Evolutionary conservation across 1,284 basidiomycete species (phyloP), one percentile per base, ranked within the genome.

Genomic region (Caloboletus inedulis): DNA sequence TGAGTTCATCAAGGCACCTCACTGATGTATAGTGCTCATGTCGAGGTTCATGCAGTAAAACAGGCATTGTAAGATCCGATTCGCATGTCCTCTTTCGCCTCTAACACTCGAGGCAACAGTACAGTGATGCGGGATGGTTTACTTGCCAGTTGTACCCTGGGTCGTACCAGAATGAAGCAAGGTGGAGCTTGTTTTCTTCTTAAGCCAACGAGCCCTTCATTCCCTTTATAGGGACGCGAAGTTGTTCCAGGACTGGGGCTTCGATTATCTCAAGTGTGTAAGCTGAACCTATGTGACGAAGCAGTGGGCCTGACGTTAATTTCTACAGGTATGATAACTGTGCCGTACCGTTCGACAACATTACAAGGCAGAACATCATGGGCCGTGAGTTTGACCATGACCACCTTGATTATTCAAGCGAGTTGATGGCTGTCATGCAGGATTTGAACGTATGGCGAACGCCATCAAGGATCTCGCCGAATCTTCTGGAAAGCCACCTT

Each of bases 211-310:
- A 13, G 1, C 25, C 10, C 3, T 46, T 43, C 12, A 43, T 54
- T 29, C 7, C 14, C 27, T 42, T 44, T 18, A 29, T 25, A 65
- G 78, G 52, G 80, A 82, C 62, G 69, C 70, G 18, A 73, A 75
- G 53, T 63, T 74, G 9, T 81, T 80, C 62, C 72, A 75, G 51
- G 73, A 78, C 27, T 84, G 81, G 81, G 80, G 79, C 2, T 82
- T 83, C 50, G 78, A 83, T 61, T 72, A 78, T 55, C 68, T 83
- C 33, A 83, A 83, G 81, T 82, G 50, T 19, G 76, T 54, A 23
- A 19, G 3, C 7, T 39, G n/a, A 19, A 10, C 5, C 9, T 39
- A 10, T 31, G 14, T 23, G 31, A 43, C 5, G 10, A 43, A 39
- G 37, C 2, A 14, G 7, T 23, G 10, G 21, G 39, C 18, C n/a